A percentile compares a stretch with the other conserved stretches of the same genome.
These are phyloP conservation scores for Syzygium aromaticum DNA, from an alignment of 345 rosid species.

Conservation along the genomic window DNA sequence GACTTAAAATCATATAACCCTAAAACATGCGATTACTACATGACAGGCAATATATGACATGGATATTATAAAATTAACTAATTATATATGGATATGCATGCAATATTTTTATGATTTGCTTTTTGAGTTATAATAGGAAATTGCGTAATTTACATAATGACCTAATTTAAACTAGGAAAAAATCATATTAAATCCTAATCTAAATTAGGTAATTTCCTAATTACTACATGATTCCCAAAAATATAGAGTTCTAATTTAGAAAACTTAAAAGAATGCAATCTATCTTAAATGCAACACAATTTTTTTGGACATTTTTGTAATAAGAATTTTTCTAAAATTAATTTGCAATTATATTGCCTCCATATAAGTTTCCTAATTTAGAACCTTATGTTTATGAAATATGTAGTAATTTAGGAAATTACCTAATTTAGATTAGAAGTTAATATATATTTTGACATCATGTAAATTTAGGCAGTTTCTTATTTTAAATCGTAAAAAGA, in stretches of 20 bases:
- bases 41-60: neutral
- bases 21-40: neutral
- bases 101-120: neutral
- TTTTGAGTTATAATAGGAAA: neutral
- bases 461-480: too few relatives aligned
- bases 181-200: neutral
- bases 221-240: neutral
- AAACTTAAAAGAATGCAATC: neutral
- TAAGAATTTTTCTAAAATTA: too few relatives aligned
- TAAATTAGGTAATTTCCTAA: neutral
- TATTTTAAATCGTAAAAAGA: too few relatives aligned
- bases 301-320: neutral
- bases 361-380: too few relatives aligned
- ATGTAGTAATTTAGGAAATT: too few relatives aligned
- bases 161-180: neutral
- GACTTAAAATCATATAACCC: neutral
- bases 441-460: too few relatives aligned
- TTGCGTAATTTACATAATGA: neutral
- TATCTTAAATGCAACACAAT: neutral
- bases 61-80: neutral
- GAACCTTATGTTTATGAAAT: too few relatives aligned
- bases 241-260: neutral
- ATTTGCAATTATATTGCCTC: too few relatives aligned
- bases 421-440: too few relatives aligned
- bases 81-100: neutral